phyloP scores from a whole-genome alignment of 495 filamentous ascomycete species.

The Barbatosphaeria neglecta region DNA sequence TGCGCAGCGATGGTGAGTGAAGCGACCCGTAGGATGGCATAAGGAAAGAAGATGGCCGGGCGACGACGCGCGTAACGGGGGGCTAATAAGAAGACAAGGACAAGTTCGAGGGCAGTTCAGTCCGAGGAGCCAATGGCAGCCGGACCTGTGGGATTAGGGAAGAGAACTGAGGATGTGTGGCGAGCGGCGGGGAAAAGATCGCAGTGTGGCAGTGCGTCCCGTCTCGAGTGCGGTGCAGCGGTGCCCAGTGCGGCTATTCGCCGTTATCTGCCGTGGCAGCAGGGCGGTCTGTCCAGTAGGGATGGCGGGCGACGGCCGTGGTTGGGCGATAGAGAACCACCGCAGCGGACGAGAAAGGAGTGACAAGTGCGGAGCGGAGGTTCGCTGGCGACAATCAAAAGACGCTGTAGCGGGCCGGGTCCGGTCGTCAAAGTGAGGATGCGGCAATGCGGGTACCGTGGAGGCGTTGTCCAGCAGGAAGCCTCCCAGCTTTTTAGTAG shows the following conservation, averaged over 20 bases:
- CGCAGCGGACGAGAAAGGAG: not conserved
- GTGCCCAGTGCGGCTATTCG: too few species aligned
- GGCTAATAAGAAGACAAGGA: too few species aligned
- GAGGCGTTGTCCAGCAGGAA: not conserved
- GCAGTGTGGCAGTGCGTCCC: conserved; percentile 5
- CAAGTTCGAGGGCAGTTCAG: too few species aligned
- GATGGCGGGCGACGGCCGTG: not conserved
- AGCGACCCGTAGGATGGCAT: conserved; percentile 68
- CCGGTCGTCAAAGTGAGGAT: not conserved
- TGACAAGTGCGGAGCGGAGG: not conserved
- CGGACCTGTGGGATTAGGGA: conserved; percentile 18
- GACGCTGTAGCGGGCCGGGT: too few species aligned
- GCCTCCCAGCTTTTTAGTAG: too few species aligned
- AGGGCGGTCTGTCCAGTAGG: too few species aligned
- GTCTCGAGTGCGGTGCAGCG: not conserved
- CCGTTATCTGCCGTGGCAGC: not conserved
- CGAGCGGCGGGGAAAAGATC: not conserved
- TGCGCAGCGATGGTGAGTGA: conserved; percentile 62
- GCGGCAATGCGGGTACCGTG: not conserved
- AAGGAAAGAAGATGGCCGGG: conserved; percentile 23
- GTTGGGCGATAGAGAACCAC: too few species aligned
- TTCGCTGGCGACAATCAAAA: too few species aligned
- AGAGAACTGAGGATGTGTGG: conserved; percentile 1
- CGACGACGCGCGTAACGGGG: conserved; percentile 3
- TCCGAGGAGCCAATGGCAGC: conserved; percentile 3